Evolutionary conservation across 306 rosid genomes (phyloP), one percentile per base, ranked within the genome.

Genomic region (Gastrolobium villosum): DNA sequence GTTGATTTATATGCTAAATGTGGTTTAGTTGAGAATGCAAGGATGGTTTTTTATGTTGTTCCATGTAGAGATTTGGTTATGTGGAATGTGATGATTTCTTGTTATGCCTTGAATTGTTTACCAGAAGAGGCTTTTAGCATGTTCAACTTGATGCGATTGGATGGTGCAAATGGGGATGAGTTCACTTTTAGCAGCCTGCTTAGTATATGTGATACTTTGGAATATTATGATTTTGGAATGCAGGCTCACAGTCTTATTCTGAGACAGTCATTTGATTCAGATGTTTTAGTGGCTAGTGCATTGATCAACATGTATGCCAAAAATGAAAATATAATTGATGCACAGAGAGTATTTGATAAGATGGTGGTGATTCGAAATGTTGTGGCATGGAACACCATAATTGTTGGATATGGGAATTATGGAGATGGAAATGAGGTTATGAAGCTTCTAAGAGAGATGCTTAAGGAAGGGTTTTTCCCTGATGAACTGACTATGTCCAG

Each of bases 21-120:
- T 82, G 93, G 93, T 37, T 60, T 86, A 5, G 80, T 84, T 74
- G 86, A 82, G 76, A 87, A 79, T 55, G 93, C 96, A 37, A 85
- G 87, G 76, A 49, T 59, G 57, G 91, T 81, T 57, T 94, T 94
- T 60, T 79, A 48, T 64, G 61, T 28, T 70, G 81, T 74, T 35
- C 46, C 40, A 20, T 64, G 31, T 53, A 88, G 54, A 80, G 97
- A 94, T 84, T 66, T 85, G 87, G 90, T 91, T 67, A 49, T 88
- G 82, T 89, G 96, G 96, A 94, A 94, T 82, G 97, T 89, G 86
- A 92, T 89, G 90, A 79, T 90, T 74, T 64, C 93, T 66, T 88
- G 93, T 62, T 89, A 84, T 78, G 86, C 79, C 45, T 81, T 84
- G 15, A 90, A 82, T 87, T 70, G 70, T 69, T 81, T 84, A 49